Evolutionary conservation across 2,329 filamentous ascomycete genomes (phyloP).

Genomic region (Pestalotiopsis sp.): DNA sequence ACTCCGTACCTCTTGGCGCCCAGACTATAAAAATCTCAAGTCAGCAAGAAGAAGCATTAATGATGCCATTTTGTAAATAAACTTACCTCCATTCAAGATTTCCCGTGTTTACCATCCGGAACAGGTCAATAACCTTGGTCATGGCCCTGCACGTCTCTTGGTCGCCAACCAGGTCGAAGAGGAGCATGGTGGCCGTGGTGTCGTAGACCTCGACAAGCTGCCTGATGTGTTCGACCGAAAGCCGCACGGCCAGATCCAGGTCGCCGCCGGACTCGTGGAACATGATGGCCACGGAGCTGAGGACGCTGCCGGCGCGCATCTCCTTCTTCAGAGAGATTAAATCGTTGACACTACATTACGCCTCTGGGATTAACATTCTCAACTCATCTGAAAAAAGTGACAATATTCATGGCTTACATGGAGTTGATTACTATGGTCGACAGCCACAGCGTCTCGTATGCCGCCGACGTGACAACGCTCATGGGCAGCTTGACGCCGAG

Average conservation of each 20-base stretch:
- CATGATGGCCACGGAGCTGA: slow-evolving; percentile 30
- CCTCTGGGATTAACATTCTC: background rate
- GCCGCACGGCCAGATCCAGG: slow-evolving; percentile 27
- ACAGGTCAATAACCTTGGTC: slow-evolving; percentile 20
- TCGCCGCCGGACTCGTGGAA: slow-evolving; percentile 24
- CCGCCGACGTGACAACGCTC: slow-evolving; percentile 20
- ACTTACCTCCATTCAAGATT: slow-evolving; percentile 31
- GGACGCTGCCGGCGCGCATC: slow-evolving; percentile 24
- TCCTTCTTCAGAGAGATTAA: slow-evolving; percentile 30
- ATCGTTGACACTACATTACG: slow-evolving; percentile 25
- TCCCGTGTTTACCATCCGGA: slow-evolving; percentile 20
- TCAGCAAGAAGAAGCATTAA: background rate
- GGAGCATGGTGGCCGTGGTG: slow-evolving; percentile 19
- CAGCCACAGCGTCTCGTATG: slow-evolving; percentile 26
- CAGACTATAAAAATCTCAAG: background rate
- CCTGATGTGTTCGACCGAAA: slow-evolving; percentile 24
- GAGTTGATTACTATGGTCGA: slow-evolving; percentile 29
- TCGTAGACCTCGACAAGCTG: slow-evolving; percentile 27
- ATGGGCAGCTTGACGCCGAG: slow-evolving; percentile 24
- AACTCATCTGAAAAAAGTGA: background rate
- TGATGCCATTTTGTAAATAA: background rate
- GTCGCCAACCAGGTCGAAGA: slow-evolving; percentile 16
- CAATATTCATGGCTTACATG: slow-evolving; percentile 20
- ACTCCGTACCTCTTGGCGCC: slow-evolving; percentile 10
- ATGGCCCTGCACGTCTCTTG: slow-evolving; percentile 21